Conservation (phyloP, 192 early-diverging fungal species). For the Mycoemilia scoparia region DNA sequence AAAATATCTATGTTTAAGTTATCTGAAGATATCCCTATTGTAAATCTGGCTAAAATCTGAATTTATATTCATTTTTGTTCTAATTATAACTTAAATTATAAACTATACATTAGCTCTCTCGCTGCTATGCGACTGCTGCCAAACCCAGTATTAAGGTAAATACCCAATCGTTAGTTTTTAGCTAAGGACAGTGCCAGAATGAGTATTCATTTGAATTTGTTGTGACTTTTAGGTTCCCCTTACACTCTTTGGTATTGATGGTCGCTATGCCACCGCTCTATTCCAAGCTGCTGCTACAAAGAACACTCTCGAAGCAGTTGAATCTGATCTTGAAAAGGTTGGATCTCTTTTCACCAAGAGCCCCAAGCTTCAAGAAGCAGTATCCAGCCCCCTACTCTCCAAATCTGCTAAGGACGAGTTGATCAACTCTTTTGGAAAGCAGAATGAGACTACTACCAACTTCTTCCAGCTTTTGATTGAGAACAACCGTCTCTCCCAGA, state of each 20-base stretch:
- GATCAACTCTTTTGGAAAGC: constrained; percentile 45
- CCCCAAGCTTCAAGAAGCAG: constrained; percentile 41
- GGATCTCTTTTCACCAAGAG: constrained; percentile 52
- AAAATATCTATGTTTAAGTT: too few species aligned
- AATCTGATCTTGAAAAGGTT: constrained; percentile 62
- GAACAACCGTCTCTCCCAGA: constrained; percentile 81
- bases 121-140: constrained; percentile 37
- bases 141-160: constrained; percentile 32
- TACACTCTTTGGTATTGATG: constrained; percentile 81
- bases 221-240: constrained; percentile 65
- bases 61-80: too few species aligned
- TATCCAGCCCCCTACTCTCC: constrained; percentile 79
- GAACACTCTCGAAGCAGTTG: constrained; percentile 60
- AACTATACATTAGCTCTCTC: constrained; percentile 27
- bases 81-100: background rate
- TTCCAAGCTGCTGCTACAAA: constrained; percentile 81
- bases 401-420: constrained; percentile 52
- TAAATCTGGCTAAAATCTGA: too few species aligned
- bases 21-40: too few species aligned
- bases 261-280: constrained; percentile 93
- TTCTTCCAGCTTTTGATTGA: constrained; percentile 84
- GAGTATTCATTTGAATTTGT: background rate
- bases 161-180: background rate
- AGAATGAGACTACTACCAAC: constrained; percentile 70
- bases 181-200: background rate